Evolutionary conservation across 2,329 filamentous ascomycete genomes (phyloP).

Genomic region (Aspergillus carbonarius): DNA sequence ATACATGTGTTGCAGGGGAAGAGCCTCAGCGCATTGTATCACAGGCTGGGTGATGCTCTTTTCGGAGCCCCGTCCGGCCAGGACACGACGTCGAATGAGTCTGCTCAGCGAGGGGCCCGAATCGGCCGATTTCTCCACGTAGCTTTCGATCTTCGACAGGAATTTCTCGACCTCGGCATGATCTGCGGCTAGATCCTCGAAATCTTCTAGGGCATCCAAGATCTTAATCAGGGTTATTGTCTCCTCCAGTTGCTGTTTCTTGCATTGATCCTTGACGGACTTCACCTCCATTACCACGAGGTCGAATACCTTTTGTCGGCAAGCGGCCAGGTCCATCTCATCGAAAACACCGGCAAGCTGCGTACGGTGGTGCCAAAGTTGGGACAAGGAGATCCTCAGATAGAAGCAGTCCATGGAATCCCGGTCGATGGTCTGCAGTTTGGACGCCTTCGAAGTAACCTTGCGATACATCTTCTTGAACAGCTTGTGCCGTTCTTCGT

Average conservation of each 20-base stretch:
- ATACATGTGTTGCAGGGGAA: constrained; percentile 38
- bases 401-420: constrained; percentile 40
- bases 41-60: constrained; percentile 29
- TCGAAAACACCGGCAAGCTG: constrained; percentile 31
- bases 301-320: constrained; percentile 36
- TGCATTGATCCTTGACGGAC: constrained; percentile 34
- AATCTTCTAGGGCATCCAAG: constrained; percentile 40
- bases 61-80: constrained; percentile 31
- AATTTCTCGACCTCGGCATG: constrained; percentile 37
- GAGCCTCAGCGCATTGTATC: constrained; percentile 35
- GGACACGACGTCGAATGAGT: constrained; percentile 35
- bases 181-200: constrained; percentile 37
- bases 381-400: constrained; percentile 34
- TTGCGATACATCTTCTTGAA: constrained; percentile 38
- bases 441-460: constrained; percentile 30
- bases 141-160: constrained; percentile 36
- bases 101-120: constrained; percentile 28
- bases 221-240: constrained; percentile 38
- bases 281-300: constrained; percentile 37
- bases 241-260: constrained; percentile 34
- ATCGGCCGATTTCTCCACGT: constrained; percentile 36
- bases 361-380: constrained; percentile 34
- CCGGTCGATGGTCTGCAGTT: constrained; percentile 32
- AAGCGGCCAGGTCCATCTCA: constrained; percentile 29
- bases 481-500: constrained; percentile 33